phyloP scores from a whole-genome alignment of 148 eudicot genomes.

The Amaranthus palmeri region DNA sequence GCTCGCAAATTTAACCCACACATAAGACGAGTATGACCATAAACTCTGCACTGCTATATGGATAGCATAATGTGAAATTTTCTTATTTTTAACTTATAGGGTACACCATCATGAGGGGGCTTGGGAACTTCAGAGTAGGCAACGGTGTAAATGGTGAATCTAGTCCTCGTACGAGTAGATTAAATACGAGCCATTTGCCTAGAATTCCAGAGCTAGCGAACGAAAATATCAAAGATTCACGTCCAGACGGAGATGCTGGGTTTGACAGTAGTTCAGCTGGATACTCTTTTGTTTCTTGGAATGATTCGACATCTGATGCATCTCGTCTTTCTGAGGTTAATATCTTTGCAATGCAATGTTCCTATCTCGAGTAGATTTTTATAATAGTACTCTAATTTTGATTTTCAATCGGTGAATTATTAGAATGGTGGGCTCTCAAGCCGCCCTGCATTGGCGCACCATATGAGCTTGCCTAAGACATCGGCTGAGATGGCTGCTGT shows the following conservation, averaged over 20 bases:
- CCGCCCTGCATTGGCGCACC: slow-evolving; percentile 59
- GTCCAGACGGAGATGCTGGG: slow-evolving; percentile 32
- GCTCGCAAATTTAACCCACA: background rate
- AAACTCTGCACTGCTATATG: too few species aligned
- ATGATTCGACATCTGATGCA: slow-evolving; percentile 30
- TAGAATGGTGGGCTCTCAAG: slow-evolving; percentile 45
- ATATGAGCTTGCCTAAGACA: slow-evolving; percentile 76
- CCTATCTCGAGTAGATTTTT: background rate
- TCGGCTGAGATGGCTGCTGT: slow-evolving; percentile 58
- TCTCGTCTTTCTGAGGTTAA: slow-evolving; percentile 40
- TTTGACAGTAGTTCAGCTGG: slow-evolving; percentile 27
- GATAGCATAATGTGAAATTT: too few species aligned
- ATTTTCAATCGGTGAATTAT: background rate
- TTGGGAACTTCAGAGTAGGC: slow-evolving; percentile 36
- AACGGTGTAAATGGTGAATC: slow-evolving; percentile 35
- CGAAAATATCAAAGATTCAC: slow-evolving; percentile 33
- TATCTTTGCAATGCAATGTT: background rate
- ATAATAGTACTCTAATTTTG: background rate
- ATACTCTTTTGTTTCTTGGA: slow-evolving; percentile 52
- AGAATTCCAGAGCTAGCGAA: slow-evolving; percentile 50
- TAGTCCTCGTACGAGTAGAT: slow-evolving; percentile 33
- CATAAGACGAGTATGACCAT: background rate
- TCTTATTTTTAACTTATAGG: slow-evolving; percentile 29
- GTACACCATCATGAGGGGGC: slow-evolving; percentile 29
- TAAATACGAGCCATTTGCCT: slow-evolving; percentile 46